Base-by-base conservation (phyloP, 306 rosid genomes). In the Gleditsia sinensis region DNA sequence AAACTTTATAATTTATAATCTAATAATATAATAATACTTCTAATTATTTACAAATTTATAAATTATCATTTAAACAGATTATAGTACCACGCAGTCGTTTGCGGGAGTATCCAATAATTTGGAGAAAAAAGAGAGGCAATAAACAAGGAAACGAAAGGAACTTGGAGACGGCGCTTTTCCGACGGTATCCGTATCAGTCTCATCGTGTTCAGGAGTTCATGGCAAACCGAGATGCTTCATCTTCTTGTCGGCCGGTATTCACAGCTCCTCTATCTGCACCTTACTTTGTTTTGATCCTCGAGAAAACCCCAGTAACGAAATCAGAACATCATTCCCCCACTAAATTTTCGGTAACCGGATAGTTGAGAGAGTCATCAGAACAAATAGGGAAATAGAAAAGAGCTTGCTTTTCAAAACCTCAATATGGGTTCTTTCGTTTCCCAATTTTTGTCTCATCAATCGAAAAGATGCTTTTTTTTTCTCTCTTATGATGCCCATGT, bases 221-320 rank as follows among this genome's bases (percentile, higher is more conserved):
- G 14, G 71, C 51, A 17, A 43, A 43, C 28, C 42, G 40, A 5
- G 45, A 17, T 69, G 62, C 19, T 46, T 81, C 81, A 20, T 81
- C 82, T 48, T 78, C 82, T 62, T 30, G 77, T 67, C 83, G 59
- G 21, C 67, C 5, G 76, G 82, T 81, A 76, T 24, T 36, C 13
- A 11, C 70, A 0, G 7, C 9, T 19, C 28, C 10, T 65, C 55
- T 13, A 24, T n/a, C 71, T 28, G 2, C 8, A 32, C 7, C 5
- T 11, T 9, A 17, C 46, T 48, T 4, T n/a, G n/a, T n/a, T 67
- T 30, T 67, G 17, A 12, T 67, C 6, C 20, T 24, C 9, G 6
- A 39, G 20, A 39, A 20, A 12, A 8, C 27, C 4, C 39, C 3
- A 3, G 4, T 13, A 16, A 7, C 11, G 0, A 4, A 7, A 25